Evolutionary conservation across 805 yeast species (phyloP).

Genomic region (Wickerhamomyces ciferrii): DNA sequence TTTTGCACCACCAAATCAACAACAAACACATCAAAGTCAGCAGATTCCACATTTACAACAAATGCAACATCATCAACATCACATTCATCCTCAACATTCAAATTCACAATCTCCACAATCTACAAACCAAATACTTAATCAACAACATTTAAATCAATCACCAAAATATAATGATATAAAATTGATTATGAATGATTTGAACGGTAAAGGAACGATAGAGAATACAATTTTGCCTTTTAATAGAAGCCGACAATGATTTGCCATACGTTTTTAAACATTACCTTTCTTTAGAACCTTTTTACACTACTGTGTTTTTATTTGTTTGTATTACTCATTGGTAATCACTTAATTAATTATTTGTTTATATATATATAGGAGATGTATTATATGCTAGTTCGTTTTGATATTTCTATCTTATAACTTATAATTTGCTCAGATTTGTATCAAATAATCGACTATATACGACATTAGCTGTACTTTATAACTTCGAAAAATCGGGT

Average conservation of each 20-base stretch:
- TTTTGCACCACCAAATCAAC: not conserved
- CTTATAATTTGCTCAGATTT: too few species aligned
- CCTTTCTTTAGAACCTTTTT: too few species aligned
- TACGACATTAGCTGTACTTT: too few species aligned
- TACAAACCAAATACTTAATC: not conserved
- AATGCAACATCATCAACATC: not conserved
- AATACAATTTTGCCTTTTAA: not conserved
- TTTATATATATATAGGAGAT: too few species aligned
- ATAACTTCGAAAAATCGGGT: too few species aligned
- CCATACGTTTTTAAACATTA: too few species aligned
- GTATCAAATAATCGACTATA: too few species aligned
- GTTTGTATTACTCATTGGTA: too few species aligned
- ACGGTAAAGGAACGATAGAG: not conserved
- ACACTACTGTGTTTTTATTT: too few species aligned
- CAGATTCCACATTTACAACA: constrained; percentile 2
- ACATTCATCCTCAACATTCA: not conserved
- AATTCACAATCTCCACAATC: not conserved
- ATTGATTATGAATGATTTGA: constrained; percentile 4
- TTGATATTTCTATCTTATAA: too few species aligned
- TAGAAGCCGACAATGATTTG: not conserved
- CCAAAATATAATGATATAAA: constrained; percentile 8
- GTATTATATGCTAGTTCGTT: too few species aligned
- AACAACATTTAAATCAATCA: constrained; percentile 3
- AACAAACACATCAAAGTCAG: not conserved
- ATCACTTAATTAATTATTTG: too few species aligned